These are phyloP conservation scores for Penstemon barbatus DNA, from an alignment of 257 asterid genomes.

Conservation along the genomic window DNA sequence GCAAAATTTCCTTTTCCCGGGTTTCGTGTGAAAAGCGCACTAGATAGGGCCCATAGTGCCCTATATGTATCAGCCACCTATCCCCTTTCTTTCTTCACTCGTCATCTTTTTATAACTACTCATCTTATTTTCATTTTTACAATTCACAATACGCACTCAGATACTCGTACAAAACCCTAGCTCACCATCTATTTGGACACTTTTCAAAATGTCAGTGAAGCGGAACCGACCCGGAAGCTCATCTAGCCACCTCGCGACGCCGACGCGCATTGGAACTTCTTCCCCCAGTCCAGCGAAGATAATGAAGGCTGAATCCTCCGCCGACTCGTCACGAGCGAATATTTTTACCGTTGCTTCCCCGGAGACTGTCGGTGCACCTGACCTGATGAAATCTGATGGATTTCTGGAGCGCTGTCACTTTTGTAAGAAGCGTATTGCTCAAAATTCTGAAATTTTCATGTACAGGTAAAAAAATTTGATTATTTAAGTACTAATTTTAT, in stretches of 20 bases:
- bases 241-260: slow-evolving; percentile 16
- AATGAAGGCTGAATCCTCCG: slow-evolving; percentile 25
- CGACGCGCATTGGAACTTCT: slow-evolving; percentile 12
- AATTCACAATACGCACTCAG: too few relatives aligned
- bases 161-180: slow-evolving; percentile 28
- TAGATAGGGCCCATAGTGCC: slow-evolving; percentile 19
- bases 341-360: slow-evolving; percentile 30
- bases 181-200: slow-evolving; percentile 3
- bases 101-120: background rate
- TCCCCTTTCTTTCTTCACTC: slow-evolving; percentile 3
- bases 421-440: slow-evolving; percentile 46
- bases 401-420: slow-evolving; percentile 49
- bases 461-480: slow-evolving; percentile 40
- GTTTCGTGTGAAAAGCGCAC: background rate
- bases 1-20: too few relatives aligned
- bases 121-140: background rate
- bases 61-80: slow-evolving; percentile 31
- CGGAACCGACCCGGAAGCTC: slow-evolving; percentile 35
- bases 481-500: background rate
- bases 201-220: slow-evolving; percentile 37
- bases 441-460: slow-evolving; percentile 51
- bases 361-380: slow-evolving; percentile 13
- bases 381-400: slow-evolving; percentile 31
- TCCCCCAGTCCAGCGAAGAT: slow-evolving; percentile 21
- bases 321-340: slow-evolving; percentile 29